Base-by-base conservation (phyloP, 2,329 filamentous ascomycete species). In the Ceratocystiopsis sp. region DNA sequence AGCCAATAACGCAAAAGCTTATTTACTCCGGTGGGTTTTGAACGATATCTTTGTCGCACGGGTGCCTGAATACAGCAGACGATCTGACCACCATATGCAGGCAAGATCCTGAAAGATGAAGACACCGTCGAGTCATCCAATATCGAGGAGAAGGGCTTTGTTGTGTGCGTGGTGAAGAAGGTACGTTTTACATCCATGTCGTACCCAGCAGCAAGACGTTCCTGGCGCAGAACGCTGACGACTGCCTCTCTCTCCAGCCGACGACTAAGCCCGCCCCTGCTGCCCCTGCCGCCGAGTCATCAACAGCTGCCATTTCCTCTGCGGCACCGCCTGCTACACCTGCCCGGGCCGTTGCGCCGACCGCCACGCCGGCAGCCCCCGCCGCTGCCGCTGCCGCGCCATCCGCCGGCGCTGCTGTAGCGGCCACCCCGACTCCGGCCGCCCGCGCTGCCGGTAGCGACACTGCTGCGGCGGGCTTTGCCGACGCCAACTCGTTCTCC, bases 91-190 rank as follows among this genome's bases (percentile, higher is more conserved):
- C 25, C 9, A 10, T 37, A 40, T 41, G 45, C 54, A 95, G 87
- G 91, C 67, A 98, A 98, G 70, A 96, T 98, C 54, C 69, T 98
- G 51, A 89, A 95, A 65, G 89, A 98, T 80, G 85, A 86, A 49
- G 91, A 95, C 59, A 94, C 87, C 3, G 83, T 98, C 54, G 85
- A 86, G 62, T 87, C 84, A 36, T 96, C 96, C 69, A 94, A 85
- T 65, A 96, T 98, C 50, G 89, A 98, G 65, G 91, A 96, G 73
- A 98, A 96, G 72, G 91, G 91, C 35, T 98, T 96, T 61, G 86
- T 98, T 55, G 91, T 98, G 48, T 98, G 91, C 68, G 94, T 98
- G 78, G 80, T 93, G 55, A 85, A 84, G 59, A 96, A 96, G 83
- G 87, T 93, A 67, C 43, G 45, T 13, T n/a, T 13, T n/a, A 29